Base-by-base conservation (phyloP, 2,329 filamentous ascomycete species). In the Penicillium verrucosum region DNA sequence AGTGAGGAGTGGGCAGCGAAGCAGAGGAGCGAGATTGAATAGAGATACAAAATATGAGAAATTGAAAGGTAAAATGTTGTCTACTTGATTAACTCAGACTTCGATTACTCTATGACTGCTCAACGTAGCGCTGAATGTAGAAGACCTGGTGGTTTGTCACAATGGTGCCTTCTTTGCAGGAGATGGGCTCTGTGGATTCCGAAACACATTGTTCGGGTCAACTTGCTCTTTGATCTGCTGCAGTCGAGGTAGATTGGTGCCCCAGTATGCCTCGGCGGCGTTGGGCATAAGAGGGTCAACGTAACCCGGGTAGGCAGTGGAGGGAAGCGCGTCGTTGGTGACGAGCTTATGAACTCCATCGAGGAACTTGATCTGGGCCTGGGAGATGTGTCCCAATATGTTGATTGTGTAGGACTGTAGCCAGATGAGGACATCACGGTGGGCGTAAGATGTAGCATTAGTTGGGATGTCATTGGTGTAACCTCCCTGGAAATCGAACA, bases 381-480 rank as follows among this genome's bases (percentile, higher is more conserved):
- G 60, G 1, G 73, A 75, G 4, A 86, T 57, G 1, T 47, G 62
- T 1, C 70, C 70, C 0, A 77, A 73, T 2, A 83, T 62, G 23
- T 81, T 81, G 37, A 86, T 66, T 25, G 77, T 82, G 66, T 86
- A 87, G 1, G 80, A 82, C 68, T 87, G 82, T 62, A 84, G 79
- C 71, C 84, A 86, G 70, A 86, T 80, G 37, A 86, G 63, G 60
- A 84, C 83, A 75, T 88, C 82, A 47, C 85, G 81, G 64, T 88
- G 85, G 0, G 81, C 79, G 63, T 85, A 88, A 9, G 84, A 80
- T 0, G 85, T 86, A 12, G 79, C 80, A 58, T 84, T 76, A 56
- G 69, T 67, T 0, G 83, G 71, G 1, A 82, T 74, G 56, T 87
- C 83, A 61, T 75, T 79, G 54, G 85, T 78, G 25, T 82, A 84